Evolutionary conservation across 78 protist genomes (phyloP), one percentile per base, ranked within the genome.

Genomic region (Speleostelium caveatum): DNA sequence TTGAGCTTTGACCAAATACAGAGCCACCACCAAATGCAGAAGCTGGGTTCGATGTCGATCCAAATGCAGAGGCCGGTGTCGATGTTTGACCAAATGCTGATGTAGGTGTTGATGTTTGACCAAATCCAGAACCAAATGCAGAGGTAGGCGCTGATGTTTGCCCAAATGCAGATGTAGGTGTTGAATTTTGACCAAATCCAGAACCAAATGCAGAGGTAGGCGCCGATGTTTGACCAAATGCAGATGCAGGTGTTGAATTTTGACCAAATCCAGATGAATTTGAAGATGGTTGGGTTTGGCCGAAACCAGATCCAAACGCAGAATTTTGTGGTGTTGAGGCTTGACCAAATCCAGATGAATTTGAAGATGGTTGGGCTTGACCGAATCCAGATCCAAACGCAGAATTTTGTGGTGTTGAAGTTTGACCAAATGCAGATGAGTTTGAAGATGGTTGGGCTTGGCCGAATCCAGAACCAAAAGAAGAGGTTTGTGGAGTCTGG

Each of bases 341-440:
- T 5, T 12, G 36, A 12, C 73, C 73, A 66, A 66, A 66, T 35
- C 7, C 79, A 21, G 39, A 3, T n/a, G 80, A 36, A 45, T 6
- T 45, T 45, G n/a, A 6, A 45, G n/a, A 14, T 14, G 53, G 53
- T 45, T 45, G 53, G n/a, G n/a, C n/a, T n/a, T n/a, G n/a, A n/a
- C n/a, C n/a, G n/a, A n/a, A n/a, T n/a, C n/a, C 62, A 58, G 33
- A 4, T 14, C 83, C 83, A 59, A 74, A 74, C 24, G 83, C 68
- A 36, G 56, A 14, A 45, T 6, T 45, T 45, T 6, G 6, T n/a
- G n/a, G n/a, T 45, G n/a, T 10, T 14, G n/a, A 19, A 33, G 69
- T 3, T 62, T 62, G 69, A 32, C 79, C 79, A 73, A 73, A 73
- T 35, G 66, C 68, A n/a, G 68, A 35, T 0, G 83, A 24, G 0